phyloP scores from a whole-genome alignment of 257 asterid genomes.

The Solanum rostratum region DNA sequence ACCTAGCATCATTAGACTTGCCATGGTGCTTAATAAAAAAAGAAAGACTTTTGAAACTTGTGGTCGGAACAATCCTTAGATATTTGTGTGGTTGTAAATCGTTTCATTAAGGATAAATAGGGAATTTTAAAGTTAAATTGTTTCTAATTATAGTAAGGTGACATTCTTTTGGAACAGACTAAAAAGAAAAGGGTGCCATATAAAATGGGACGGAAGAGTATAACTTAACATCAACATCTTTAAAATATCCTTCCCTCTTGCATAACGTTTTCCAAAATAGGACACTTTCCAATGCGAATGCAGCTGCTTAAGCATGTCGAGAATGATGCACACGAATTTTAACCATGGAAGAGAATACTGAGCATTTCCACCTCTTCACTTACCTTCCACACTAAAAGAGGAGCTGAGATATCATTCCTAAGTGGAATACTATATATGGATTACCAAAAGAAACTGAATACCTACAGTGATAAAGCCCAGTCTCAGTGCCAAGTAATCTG shows the following conservation, averaged over 20 bases:
- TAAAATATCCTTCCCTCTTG: background rate
- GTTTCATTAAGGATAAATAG: too few relatives aligned
- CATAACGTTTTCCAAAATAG: background rate
- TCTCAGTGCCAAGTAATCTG: slow-evolving; percentile 78
- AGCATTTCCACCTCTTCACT: background rate
- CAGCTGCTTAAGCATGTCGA: background rate
- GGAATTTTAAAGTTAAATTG: too few relatives aligned
- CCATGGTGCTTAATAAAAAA: too few relatives aligned
- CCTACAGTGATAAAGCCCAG: slow-evolving; percentile 91
- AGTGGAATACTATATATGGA: background rate
- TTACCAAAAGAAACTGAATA: slow-evolving; percentile 12
- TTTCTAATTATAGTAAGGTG: too few relatives aligned
- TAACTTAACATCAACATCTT: background rate
- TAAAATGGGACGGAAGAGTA: background rate
- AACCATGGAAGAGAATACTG: background rate
- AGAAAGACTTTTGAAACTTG: too few relatives aligned
- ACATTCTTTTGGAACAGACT: too few relatives aligned
- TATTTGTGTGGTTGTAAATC: too few relatives aligned
- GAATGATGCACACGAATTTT: background rate
- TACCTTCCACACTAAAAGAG: background rate
- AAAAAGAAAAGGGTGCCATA: too few relatives aligned
- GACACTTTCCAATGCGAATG: background rate
- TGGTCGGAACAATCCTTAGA: too few relatives aligned
- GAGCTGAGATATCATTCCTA: background rate
- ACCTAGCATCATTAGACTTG: too few relatives aligned